Conservation (phyloP, 371 early-diverging fungal species). For the Mortierella sp. region DNA sequence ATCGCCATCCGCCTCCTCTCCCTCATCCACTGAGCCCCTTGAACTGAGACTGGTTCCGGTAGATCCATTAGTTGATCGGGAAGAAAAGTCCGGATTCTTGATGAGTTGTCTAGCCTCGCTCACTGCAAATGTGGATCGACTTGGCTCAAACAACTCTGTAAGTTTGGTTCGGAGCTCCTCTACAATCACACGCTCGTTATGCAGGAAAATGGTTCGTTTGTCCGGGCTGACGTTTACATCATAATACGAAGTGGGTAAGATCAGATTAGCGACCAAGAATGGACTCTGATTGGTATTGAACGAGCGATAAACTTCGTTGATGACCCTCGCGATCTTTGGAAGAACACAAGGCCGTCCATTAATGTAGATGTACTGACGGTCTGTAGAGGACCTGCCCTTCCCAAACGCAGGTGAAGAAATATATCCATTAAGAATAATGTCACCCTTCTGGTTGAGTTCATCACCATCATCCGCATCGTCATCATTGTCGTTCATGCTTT, state of each 20-base stretch:
- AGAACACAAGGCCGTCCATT: constrained; percentile 91
- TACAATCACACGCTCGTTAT: constrained; percentile 75
- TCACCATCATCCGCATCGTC: constrained; percentile 13
- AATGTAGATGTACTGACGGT: constrained; percentile 90
- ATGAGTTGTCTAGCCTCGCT: constrained; percentile 34
- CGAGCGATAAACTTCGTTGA: constrained; percentile 86
- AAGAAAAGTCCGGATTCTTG: constrained; percentile 32
- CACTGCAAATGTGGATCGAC: constrained; percentile 66
- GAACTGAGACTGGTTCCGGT: too few species aligned
- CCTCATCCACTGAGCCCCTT: background rate
- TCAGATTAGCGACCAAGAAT: constrained; percentile 79
- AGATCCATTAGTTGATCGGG: constrained; percentile 1
- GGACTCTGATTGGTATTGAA: constrained; percentile 84
- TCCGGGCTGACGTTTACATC: constrained; percentile 98
- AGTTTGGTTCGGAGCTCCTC: constrained; percentile 65
- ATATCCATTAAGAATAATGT: constrained; percentile 63
- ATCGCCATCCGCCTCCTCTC: background rate
- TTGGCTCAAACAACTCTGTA: constrained; percentile 67
- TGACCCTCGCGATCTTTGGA: constrained; percentile 74
- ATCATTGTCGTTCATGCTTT: background rate
- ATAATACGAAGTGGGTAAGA: constrained; percentile 67
- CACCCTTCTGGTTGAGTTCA: constrained; percentile 20
- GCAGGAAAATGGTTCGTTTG: constrained; percentile 90
- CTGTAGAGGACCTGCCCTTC: constrained; percentile 78
- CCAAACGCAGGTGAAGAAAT: constrained; percentile 78